Conservation (phyloP, 352 stramenopile genomes). For the Phytophthora quininea region DNA sequence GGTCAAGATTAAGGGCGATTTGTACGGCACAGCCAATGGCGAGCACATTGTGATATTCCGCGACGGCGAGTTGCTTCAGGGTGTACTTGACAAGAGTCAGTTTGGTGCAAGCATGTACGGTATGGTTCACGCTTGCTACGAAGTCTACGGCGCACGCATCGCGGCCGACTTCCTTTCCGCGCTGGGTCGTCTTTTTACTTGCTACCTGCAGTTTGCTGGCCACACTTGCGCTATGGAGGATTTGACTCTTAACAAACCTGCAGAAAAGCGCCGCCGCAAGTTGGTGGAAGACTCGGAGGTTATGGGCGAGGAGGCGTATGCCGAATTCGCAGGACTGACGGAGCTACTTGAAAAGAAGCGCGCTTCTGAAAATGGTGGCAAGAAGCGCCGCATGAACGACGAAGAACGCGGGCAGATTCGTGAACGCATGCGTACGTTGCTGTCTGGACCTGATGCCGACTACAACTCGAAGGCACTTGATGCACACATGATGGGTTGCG, state of each 20-base stretch:
- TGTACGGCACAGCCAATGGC: constrained; percentile 94
- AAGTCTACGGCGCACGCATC: constrained; percentile 86
- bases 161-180: constrained; percentile 84
- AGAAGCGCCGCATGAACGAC: constrained; percentile 89
- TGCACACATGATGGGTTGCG: constrained; percentile 91
- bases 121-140: constrained; percentile 97
- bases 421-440: constrained; percentile 75
- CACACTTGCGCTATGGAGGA: constrained; percentile 99
- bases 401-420: constrained; percentile 71
- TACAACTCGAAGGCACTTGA: constrained; percentile 84
- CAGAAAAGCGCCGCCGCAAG: constrained; percentile 91
- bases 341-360: constrained; percentile 73
- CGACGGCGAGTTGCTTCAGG: constrained; percentile 95
- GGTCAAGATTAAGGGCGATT: constrained; percentile 95
- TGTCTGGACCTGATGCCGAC: constrained; percentile 72
- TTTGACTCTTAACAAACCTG: constrained; percentile 94
- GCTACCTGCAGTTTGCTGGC: constrained; percentile 97
- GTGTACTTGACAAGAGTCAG: constrained; percentile 98
- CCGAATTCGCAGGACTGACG: constrained; percentile 80
- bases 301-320: constrained; percentile 83
- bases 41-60: constrained; percentile 98
- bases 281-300: constrained; percentile 89
- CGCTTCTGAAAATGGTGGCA: constrained; percentile 49
- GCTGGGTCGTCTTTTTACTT: constrained; percentile 95
- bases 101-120: constrained; percentile 98